Evolutionary conservation across 2,329 filamentous ascomycete species (phyloP), one percentile per base, ranked within the genome.

Genomic region (Fusarium sp.): DNA sequence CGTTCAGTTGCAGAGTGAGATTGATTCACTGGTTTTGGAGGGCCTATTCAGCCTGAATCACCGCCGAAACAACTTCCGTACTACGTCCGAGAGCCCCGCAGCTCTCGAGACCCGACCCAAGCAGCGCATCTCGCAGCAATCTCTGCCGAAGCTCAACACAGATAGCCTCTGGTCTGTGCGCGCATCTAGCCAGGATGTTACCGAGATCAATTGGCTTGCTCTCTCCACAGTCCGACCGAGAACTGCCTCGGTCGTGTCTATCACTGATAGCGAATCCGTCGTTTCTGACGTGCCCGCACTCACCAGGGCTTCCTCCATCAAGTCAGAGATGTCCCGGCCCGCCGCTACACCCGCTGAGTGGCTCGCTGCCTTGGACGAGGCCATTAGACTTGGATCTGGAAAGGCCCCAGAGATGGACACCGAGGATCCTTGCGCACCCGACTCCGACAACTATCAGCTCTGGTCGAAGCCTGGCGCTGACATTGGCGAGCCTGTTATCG

Each of bases 331-430:
- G 64, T 57, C 47, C 28, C 69, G 72, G 56, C 79, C 72, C 30
- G 73, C 62, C 66, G 80, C 73, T 59, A 79, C 64, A 35, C 76
- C 70, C 69, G 79, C 76, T 20, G 58, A 81, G 60, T 86, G 85
- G 85, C 77, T 81, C 14, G 76, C 77, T 24, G 85, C 85, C 8
- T 80, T 87, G 44, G 65, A 72, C 11, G 76, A 77, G 47, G 77
- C 77, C 39, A 74, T 77, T 50, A 63, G 41, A 35, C 54, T 63
- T 44, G 66, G 53, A 60, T 69, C 70, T 42, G 68, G 65, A 54
- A 67, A 72, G 72, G 60, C 61, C 45, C 38, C 61, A 42, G 62
- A 59, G 24, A 51, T 71, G 32, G 65, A 62, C 24, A 38, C 56
- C 15, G 72, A 67, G 41, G 70, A 70, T 30, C 51, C 66, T 53